Evolutionary conservation across 805 yeast genomes (phyloP), one percentile per base, ranked within the genome.

Genomic region (Sugiyamaella floridensis): DNA sequence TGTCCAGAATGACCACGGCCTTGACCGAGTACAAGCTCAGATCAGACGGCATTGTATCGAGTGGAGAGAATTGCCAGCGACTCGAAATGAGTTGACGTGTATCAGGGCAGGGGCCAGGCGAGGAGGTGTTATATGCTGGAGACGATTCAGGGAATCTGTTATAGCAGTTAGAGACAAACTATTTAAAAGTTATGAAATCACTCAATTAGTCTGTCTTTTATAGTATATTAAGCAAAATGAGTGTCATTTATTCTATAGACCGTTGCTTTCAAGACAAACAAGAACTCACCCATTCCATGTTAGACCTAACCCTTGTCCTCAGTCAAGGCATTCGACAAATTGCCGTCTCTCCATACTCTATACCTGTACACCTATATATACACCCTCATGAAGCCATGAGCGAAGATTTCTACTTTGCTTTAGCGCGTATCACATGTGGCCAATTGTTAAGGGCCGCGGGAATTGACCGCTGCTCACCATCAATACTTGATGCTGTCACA

Each of bases 1-100:
- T 79, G 68, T 90, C 97, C 59, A 93, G 78, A 59, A 93, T 79
- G 60, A 92, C 70, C 44, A 86, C 75, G 3, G 97, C 93, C 41
- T 85, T 78, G 49, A 92, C 82, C 7, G 97, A 76, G 73, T 92
- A 90, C 54, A 93, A 46, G 26, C 58, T 52, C 16, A 58, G 52
- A 29, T 59, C 59, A 32, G 37, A 32, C 10, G 53, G 43, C 50
- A 44, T 52, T 15, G 43, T 40, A n/a, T 41, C 44, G 22, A 5
- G n/a, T 11, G 37, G 37, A 32, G 37, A 32, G 37, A 32, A 32
- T 32, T 32, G 37, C 37, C 37, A 32, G 37, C 37, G 37, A 14
- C n/a, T 10, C 37, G n/a, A 32, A 32, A 32, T 32, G 37, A 32
- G 37, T 32, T 32, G 9, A 32, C 37, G 37, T 32, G 37, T 32